Conservation (phyloP, 2,329 filamentous ascomycete species). For the Colletotrichum tanaceti region DNA sequence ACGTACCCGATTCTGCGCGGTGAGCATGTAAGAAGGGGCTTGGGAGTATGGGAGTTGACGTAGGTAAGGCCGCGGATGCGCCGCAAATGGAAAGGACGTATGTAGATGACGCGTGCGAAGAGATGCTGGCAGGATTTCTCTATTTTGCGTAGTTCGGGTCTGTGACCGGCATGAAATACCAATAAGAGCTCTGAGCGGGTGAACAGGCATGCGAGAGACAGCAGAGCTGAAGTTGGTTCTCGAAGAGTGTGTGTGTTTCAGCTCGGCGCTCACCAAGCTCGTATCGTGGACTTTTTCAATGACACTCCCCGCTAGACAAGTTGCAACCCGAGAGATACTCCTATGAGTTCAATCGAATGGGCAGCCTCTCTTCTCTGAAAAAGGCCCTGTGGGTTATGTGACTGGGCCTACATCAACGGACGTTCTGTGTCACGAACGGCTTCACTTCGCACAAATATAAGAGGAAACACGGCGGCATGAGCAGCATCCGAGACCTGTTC, state of each 20-base stretch:
- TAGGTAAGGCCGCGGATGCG: not conserved
- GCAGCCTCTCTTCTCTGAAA: not conserved
- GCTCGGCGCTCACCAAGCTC: conserved; percentile 9
- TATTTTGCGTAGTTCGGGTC: too few relatives aligned
- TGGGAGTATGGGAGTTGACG: not conserved
- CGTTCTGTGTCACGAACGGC: conserved; percentile 34
- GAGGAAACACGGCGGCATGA: conserved; percentile 10
- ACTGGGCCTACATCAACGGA: conserved; percentile 20
- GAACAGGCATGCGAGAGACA: too few relatives aligned
- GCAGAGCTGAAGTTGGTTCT: not conserved
- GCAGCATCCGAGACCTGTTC: conserved; percentile 3
- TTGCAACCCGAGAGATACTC: not conserved
- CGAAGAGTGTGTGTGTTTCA: not conserved
- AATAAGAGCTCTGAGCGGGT: too few relatives aligned
- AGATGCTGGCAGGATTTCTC: too few relatives aligned
- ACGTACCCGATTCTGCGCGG: conserved; percentile 32
- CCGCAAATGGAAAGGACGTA: conserved; percentile 29
- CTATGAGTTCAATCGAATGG: not conserved
- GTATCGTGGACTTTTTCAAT: not conserved
- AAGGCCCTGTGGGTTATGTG: not conserved
- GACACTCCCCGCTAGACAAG: not conserved
- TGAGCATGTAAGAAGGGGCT: not conserved
- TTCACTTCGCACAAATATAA: conserved; percentile 38
- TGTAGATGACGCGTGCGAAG: conserved; percentile 10
- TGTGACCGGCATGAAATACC: too few relatives aligned